Base-by-base conservation (phyloP, 2,329 filamentous ascomycete species). In the Cladosporium sp. region DNA sequence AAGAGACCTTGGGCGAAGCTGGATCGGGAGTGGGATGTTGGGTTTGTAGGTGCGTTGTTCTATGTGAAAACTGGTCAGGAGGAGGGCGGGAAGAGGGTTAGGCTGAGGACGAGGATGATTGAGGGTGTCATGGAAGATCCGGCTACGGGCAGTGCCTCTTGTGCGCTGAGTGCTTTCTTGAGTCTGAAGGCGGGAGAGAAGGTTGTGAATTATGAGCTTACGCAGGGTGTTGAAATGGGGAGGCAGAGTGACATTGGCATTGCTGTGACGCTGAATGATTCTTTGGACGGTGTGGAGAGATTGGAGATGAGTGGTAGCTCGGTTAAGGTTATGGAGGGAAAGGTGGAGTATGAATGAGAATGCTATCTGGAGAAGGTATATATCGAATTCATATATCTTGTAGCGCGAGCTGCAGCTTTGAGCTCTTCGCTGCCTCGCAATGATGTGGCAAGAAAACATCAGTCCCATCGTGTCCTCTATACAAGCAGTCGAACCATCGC, bases 11-110 rank as follows among this genome's bases (percentile, higher is more conserved):
- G 65, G 15, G 70, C 66, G 12, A 64, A 66, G 42, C 67, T 79
- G 17, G 77, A 80, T 60, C 61, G 70, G 42, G 76, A 76, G 1
- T 88, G 85, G 84, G 67, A 77, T 7, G 66, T 75, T 2, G 80
- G 82, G 0, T 82, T 86, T 58, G 70, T 83, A 0, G 76, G 76
- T 11, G 74, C 78, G 47, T 88, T 87, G 67, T 87, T 85, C 71
- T 89, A 83, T 64, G 82, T 86, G 17, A 28, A 47, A 34, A 47
- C 40, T 25, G 52, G 39, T 6, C 17, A 12, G 17, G 42, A 56
- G 40, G 52, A 47, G n/a, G 42, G 40, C 2, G 42, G 40, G 0
- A 56, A n/a, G 30, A 28, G 8, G 34, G 40, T 49, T 3, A 47
- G 15, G 42, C 3, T 56, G 30, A 47, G 52, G 40, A 47, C 52